These are phyloP conservation scores for Tylopilus cervinicoccineus DNA, from an alignment of 768 basidiomycete species.

Conservation along the genomic window DNA sequence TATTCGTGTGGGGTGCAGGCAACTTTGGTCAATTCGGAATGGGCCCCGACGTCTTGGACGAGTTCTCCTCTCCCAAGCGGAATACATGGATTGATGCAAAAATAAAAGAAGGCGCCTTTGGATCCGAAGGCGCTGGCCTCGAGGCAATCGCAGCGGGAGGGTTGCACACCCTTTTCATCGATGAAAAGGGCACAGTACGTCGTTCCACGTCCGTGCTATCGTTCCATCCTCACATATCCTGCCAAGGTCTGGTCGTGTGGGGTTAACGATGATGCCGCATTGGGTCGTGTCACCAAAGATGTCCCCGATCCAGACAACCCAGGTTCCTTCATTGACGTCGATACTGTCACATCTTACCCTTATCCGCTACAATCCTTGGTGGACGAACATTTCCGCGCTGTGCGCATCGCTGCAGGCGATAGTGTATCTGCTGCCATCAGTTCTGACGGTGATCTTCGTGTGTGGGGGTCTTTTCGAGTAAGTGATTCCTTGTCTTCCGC, in stretches of 20 bases:
- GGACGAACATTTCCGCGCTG: constrained; percentile 80
- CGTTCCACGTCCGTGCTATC: background rate
- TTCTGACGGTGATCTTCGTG: constrained; percentile 72
- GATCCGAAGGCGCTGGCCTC: constrained; percentile 70
- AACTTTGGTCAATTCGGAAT: constrained; percentile 96
- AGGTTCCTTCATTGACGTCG: constrained; percentile 51
- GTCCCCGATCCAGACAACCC: constrained; percentile 58
- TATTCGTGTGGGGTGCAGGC: constrained; percentile 89
- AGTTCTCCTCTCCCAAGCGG: constrained; percentile 71
- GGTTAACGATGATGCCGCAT: constrained; percentile 84
- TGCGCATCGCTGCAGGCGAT: constrained; percentile 80
- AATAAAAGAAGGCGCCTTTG: constrained; percentile 68
- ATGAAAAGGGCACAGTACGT: constrained; percentile 86
- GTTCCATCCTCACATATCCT: constrained; percentile 2
- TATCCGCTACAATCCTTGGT: constrained; percentile 65
- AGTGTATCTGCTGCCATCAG: constrained; percentile 85
- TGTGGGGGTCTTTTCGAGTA: constrained; percentile 91
- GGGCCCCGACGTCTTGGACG: constrained; percentile 69
- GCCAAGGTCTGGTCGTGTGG: constrained; percentile 79
- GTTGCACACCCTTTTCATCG: constrained; percentile 84
- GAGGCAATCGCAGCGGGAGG: constrained; percentile 82
- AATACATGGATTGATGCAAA: constrained; percentile 75
- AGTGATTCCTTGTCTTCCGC: constrained; percentile 21
- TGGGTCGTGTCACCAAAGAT: constrained; percentile 71
- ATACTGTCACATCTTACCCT: constrained; percentile 50